Percentiles rank a stretch among this genome's conserved stretches.
phyloP scores from a whole-genome alignment of 805 yeast genomes.

The Priceomyces castillae region DNA sequence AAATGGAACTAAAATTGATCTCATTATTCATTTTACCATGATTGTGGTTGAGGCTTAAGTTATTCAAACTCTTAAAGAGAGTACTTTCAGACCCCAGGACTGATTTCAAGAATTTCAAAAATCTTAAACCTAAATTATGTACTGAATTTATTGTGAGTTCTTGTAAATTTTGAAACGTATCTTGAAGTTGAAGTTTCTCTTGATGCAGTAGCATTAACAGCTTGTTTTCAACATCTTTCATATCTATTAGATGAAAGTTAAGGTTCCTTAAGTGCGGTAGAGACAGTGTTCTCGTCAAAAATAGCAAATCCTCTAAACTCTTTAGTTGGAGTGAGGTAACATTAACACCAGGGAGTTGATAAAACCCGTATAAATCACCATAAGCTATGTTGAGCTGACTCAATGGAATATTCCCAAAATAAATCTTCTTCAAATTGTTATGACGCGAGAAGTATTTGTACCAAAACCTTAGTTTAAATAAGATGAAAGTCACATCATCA shows the following conservation, averaged over 20 bases:
- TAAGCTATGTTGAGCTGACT: constrained; percentile 9
- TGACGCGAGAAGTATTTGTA: constrained; percentile 1
- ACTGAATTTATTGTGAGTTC: constrained; percentile 8
- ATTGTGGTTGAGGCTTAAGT: constrained; percentile 10
- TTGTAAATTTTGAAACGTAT: constrained; percentile 1
- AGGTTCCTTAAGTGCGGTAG: not conserved
- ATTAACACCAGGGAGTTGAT: constrained; percentile 1
- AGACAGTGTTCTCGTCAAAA: not conserved
- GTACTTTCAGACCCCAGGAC: not conserved
- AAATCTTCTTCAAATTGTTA: constrained; percentile 3
- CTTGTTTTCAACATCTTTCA: constrained; percentile 3
- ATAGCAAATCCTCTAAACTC: constrained; percentile 7
- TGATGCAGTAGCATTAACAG: not conserved
- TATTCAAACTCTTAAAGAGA: constrained; percentile 4
- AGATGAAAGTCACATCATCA: constrained; percentile 12
- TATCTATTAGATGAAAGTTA: constrained; percentile 7
- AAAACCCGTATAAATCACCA: constrained; percentile 11
- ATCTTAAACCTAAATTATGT: constrained; percentile 10
- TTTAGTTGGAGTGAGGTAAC: constrained; percentile 8
- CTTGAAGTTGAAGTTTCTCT: not conserved
- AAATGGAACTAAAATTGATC: constrained; percentile 6
- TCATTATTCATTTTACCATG: constrained; percentile 10
- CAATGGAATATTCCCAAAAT: constrained; percentile 11
- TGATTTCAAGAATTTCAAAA: constrained; percentile 5
- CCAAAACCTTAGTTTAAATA: constrained; percentile 14